A percentile compares a stretch with the other conserved stretches of the same genome.
phyloP scores from a whole-genome alignment of 208 protist genomes.

The Trypanosoma caninum region DNA sequence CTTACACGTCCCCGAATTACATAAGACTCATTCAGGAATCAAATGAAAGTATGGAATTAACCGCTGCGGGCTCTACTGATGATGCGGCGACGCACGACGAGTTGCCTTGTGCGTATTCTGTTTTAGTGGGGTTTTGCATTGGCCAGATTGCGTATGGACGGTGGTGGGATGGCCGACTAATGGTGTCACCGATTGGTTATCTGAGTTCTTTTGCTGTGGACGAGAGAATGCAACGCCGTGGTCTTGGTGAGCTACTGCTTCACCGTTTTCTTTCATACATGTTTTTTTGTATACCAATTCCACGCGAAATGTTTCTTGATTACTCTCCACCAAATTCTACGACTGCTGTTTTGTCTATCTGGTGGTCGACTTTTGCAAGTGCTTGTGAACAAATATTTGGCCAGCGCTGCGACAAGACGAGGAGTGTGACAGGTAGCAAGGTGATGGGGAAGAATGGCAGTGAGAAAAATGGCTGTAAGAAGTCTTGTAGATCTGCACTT shows the following conservation, averaged over 20 bases:
- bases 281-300: slow-evolving; percentile 42
- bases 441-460: background rate
- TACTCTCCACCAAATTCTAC: slow-evolving; percentile 21
- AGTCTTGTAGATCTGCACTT: too few relatives aligned
- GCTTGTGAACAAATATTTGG: background rate
- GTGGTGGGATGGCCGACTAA: slow-evolving; percentile 32
- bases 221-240: slow-evolving; percentile 39
- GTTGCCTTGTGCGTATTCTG: slow-evolving; percentile 17
- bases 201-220: slow-evolving; percentile 67
- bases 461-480: too few relatives aligned
- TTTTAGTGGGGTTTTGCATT: slow-evolving; percentile 59
- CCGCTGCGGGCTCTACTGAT: background rate
- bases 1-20: slow-evolving; percentile 28
- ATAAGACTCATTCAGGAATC: slow-evolving; percentile 1
- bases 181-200: slow-evolving; percentile 67
- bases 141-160: slow-evolving; percentile 49
- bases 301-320: slow-evolving; percentile 49
- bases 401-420: background rate
- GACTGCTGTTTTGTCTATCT: background rate
- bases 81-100: slow-evolving; percentile 8
- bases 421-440: background rate
- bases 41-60: background rate
- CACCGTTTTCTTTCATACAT: slow-evolving; percentile 53
- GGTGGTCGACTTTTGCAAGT: background rate
- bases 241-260: slow-evolving; percentile 58